A percentile compares a stretch with the other conserved stretches of the same genome.
These are phyloP conservation scores for Penicillium hordei DNA, from an alignment of 2,329 filamentous ascomycete genomes.

Conservation along the genomic window DNA sequence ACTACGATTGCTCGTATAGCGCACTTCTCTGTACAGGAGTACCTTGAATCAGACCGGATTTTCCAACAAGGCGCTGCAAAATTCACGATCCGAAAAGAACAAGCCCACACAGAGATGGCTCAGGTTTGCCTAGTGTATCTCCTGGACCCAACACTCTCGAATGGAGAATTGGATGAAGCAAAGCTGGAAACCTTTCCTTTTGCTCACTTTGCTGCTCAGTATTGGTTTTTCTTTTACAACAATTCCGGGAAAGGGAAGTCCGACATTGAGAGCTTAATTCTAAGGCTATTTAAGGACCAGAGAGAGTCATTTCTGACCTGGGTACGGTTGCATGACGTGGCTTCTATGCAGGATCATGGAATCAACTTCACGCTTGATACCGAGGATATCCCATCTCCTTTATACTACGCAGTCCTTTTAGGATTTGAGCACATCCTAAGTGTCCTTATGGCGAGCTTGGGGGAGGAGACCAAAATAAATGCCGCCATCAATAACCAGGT, in stretches of 20 bases:
- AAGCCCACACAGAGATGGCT: constrained; percentile 3
- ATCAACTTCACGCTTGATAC: neutral
- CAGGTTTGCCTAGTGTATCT: constrained; percentile 10
- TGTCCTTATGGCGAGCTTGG: neutral
- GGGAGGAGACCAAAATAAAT: neutral
- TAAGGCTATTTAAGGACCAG: constrained; percentile 8
- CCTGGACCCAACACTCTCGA: constrained; percentile 1
- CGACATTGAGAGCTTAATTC: neutral
- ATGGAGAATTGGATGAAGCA: neutral
- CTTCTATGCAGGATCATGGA: rapidly evolving
- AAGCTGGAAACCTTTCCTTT: constrained; percentile 7
- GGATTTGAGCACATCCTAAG: neutral
- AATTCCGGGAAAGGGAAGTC: neutral
- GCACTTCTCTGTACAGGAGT: constrained; percentile 37
- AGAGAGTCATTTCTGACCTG: constrained; percentile 1
- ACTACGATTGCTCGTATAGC: constrained; percentile 23
- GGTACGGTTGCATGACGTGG: neutral
- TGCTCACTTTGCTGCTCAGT: neutral
- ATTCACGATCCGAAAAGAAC: neutral
- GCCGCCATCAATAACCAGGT: neutral
- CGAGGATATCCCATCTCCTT: neutral
- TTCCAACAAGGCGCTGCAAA: neutral
- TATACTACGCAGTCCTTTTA: constrained; percentile 12
- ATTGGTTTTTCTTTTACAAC: constrained; percentile 3
- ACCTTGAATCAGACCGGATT: constrained; percentile 30